phyloP scores from a whole-genome alignment of 768 basidiomycete genomes.

The Lyophyllum decastes region DNA sequence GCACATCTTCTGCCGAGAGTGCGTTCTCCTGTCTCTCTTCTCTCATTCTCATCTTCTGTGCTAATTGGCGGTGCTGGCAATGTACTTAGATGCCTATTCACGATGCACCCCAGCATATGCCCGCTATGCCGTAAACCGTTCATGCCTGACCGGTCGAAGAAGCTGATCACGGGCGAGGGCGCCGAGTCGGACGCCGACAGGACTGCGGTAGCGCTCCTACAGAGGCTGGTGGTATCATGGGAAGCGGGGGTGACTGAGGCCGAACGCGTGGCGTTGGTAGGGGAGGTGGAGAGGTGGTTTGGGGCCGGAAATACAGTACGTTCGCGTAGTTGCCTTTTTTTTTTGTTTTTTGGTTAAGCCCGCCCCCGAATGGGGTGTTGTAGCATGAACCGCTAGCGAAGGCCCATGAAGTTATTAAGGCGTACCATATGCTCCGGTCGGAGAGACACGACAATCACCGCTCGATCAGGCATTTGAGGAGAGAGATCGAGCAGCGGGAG shows the following conservation, averaged over 20 bases:
- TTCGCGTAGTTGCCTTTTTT: conserved; percentile 8
- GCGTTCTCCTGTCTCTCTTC: conserved; percentile 21
- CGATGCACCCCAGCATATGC: conserved; percentile 14
- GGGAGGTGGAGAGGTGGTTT: conserved; percentile 58
- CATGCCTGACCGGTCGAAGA: conserved; percentile 20
- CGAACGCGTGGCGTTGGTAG: conserved; percentile 34
- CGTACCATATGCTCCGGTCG: conserved; percentile 38
- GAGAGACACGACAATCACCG: conserved; percentile 30
- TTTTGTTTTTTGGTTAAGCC: too few species aligned
- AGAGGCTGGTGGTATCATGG: conserved; percentile 39
- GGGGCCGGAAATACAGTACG: conserved; percentile 41
- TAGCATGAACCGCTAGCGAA: conserved; percentile 31
- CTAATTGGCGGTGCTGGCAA: neutral
- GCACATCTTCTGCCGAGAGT: conserved; percentile 74
- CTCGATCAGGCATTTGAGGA: conserved; percentile 31
- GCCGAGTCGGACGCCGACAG: conserved; percentile 33
- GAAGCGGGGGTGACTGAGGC: conserved; percentile 34
- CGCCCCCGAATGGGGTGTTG: too few species aligned
- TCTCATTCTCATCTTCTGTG: too few species aligned
- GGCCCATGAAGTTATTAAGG: conserved; percentile 35
- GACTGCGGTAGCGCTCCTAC: conserved; percentile 37
- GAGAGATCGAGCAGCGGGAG: conserved; percentile 29
- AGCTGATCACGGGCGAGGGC: conserved; percentile 25
- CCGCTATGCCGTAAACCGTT: conserved; percentile 21
- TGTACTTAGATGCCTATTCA: conserved; percentile 18